Conservation (phyloP, 169 alveolate genomes). For the Cystoisospora suis region DNA sequence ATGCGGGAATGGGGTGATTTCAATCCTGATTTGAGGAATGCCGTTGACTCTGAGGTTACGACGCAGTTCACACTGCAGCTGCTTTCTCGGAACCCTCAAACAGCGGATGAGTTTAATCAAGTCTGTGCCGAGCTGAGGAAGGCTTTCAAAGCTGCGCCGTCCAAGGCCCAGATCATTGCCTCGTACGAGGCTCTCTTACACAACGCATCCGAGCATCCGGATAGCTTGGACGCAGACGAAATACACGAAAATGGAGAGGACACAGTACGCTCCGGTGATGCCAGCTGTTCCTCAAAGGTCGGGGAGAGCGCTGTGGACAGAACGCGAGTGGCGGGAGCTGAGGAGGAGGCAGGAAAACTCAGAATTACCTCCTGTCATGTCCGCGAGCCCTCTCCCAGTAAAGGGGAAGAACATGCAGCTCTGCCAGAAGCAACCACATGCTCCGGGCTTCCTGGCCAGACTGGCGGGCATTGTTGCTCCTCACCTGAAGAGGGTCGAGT, state of each 20-base stretch:
- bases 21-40: conserved; percentile 66
- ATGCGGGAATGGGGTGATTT: conserved; percentile 75
- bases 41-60: conserved; percentile 49
- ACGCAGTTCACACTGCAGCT: conserved; percentile 66
- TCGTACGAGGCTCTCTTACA: conserved; percentile 71
- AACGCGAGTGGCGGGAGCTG: conserved; percentile 56
- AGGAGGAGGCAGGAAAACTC: background rate
- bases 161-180: conserved; percentile 73
- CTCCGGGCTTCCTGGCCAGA: too few species aligned
- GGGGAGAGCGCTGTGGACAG: background rate
- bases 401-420: background rate
- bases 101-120: conserved; percentile 64
- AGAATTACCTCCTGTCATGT: background rate
- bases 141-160: conserved; percentile 66
- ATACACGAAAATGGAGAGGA: background rate
- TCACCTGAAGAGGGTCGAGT: too few species aligned
- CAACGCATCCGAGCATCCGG: too few species aligned
- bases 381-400: too few species aligned
- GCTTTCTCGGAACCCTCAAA: conserved; percentile 59
- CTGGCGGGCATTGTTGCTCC: too few species aligned
- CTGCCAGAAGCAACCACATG: too few species aligned
- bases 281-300: background rate
- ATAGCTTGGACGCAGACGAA: too few species aligned
- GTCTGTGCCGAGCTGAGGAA: conserved; percentile 66
- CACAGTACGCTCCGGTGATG: background rate